These are phyloP conservation scores for Amanita rubescens DNA, from an alignment of 768 basidiomycete species.

Conservation along the genomic window DNA sequence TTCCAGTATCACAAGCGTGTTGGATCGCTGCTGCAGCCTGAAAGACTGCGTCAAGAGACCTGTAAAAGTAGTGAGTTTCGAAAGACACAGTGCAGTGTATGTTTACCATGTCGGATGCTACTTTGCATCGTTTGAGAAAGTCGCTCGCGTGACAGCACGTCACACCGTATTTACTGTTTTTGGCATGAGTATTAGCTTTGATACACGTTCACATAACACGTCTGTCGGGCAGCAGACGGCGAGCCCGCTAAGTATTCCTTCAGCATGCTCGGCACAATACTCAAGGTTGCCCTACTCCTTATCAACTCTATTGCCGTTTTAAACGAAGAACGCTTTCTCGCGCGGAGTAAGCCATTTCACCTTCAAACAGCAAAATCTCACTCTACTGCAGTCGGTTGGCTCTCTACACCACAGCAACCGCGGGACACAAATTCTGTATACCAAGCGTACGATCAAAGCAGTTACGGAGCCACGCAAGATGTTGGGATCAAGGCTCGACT, in stretches of 20 bases:
- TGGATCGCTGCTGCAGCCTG: neutral
- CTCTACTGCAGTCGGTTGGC: constrained; percentile 71
- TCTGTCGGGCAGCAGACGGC: neutral
- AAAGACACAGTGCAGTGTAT: neutral
- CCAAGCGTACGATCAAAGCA: constrained; percentile 59
- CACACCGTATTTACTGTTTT: neutral
- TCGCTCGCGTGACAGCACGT: neutral
- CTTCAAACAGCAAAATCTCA: constrained; percentile 10
- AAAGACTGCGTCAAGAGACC: neutral
- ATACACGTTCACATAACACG: constrained; percentile 1
- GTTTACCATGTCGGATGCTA: constrained; percentile 18
- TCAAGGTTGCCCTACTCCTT: constrained; percentile 83
- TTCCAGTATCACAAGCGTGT: constrained; percentile 22
- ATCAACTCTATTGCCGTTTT: constrained; percentile 94
- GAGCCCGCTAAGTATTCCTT: neutral
- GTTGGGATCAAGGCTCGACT: constrained; percentile 76
- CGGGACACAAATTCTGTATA: constrained; percentile 50
- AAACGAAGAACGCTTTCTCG: constrained; percentile 94
- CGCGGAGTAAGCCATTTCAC: constrained; percentile 57
- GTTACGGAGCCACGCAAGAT: constrained; percentile 50
- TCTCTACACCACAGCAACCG: constrained; percentile 55
- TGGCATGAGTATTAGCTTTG: neutral
- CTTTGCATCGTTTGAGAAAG: constrained; percentile 20
- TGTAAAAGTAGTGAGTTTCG: neutral
- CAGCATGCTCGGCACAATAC: constrained; percentile 50